phyloP scores from a whole-genome alignment of 192 early-diverging fungal genomes.

The Entomortierella lignicola region DNA sequence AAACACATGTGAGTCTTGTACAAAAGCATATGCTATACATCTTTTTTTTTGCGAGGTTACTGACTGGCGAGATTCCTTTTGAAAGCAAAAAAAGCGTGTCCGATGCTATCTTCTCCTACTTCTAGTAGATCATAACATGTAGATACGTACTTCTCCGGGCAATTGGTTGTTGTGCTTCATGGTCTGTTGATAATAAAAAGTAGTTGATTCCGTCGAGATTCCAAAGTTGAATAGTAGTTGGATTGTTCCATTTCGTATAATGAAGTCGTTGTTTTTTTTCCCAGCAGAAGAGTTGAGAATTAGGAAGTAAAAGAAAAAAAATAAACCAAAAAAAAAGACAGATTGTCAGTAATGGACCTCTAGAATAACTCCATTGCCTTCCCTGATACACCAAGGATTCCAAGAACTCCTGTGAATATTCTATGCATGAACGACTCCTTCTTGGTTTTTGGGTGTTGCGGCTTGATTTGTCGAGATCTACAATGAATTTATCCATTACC shows the following conservation, averaged over 20 bases:
- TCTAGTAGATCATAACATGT: background rate
- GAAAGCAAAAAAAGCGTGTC: too few relatives aligned
- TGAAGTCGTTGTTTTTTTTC: background rate
- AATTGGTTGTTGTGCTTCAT: constrained; percentile 59
- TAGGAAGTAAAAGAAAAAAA: background rate
- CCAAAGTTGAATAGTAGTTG: background rate
- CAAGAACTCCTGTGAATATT: background rate
- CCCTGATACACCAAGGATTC: background rate
- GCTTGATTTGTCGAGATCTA: background rate
- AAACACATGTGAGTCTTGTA: too few relatives aligned
- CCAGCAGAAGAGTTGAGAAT: background rate
- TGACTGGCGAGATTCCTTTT: too few relatives aligned
- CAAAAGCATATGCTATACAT: too few relatives aligned
- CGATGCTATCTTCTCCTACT: background rate
- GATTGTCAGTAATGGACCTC: constrained; percentile 15
- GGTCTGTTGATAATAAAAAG: constrained; percentile 22
- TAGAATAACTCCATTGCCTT: background rate
- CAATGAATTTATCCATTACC: too few relatives aligned
- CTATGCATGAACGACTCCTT: background rate
- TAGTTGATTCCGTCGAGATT: constrained; percentile 8
- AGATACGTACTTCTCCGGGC: constrained; percentile 54
- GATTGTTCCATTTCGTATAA: background rate
- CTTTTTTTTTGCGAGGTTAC: too few relatives aligned
- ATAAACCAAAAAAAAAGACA: background rate
- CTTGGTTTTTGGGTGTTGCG: too few relatives aligned